Conservation (phyloP, 495 filamentous ascomycete species). For the Neurospora cerealis region DNA sequence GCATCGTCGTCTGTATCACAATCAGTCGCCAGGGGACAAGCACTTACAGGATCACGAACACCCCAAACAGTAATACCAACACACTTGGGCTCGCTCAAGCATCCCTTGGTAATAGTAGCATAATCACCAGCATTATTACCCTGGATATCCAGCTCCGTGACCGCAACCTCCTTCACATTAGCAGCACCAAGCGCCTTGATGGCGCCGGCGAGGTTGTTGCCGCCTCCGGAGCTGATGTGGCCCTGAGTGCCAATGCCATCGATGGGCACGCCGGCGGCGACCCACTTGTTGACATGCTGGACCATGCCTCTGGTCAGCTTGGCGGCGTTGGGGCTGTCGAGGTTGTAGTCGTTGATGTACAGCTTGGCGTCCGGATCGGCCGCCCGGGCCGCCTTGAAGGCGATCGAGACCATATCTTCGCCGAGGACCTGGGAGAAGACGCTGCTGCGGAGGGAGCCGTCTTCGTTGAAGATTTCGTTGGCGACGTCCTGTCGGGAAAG, state of each 20-base stretch:
- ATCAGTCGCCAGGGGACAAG: background rate
- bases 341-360: conserved; percentile 66
- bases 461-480: conserved; percentile 63
- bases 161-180: conserved; percentile 45
- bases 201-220: conserved; percentile 34
- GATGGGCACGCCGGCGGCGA: conserved; percentile 55
- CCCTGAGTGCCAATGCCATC: conserved; percentile 64
- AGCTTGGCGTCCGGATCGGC: conserved; percentile 51
- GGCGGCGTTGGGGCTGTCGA: conserved; percentile 31
- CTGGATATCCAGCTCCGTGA: conserved; percentile 60
- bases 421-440: conserved; percentile 53
- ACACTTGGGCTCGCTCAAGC: conserved; percentile 52
- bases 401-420: conserved; percentile 47
- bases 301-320: conserved; percentile 55
- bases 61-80: conserved; percentile 73
- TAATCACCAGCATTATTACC: conserved; percentile 50
- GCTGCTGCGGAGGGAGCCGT: conserved; percentile 43
- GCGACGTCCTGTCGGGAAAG: conserved; percentile 42
- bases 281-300: conserved; percentile 54
- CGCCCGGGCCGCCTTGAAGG: conserved; percentile 48
- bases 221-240: conserved; percentile 45
- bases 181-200: conserved; percentile 46
- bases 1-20: background rate
- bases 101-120: conserved; percentile 52
- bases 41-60: conserved; percentile 51